These are phyloP conservation scores for Geotrichum macrosporum DNA, from an alignment of 1,139 yeast genomes.

Conservation along the genomic window DNA sequence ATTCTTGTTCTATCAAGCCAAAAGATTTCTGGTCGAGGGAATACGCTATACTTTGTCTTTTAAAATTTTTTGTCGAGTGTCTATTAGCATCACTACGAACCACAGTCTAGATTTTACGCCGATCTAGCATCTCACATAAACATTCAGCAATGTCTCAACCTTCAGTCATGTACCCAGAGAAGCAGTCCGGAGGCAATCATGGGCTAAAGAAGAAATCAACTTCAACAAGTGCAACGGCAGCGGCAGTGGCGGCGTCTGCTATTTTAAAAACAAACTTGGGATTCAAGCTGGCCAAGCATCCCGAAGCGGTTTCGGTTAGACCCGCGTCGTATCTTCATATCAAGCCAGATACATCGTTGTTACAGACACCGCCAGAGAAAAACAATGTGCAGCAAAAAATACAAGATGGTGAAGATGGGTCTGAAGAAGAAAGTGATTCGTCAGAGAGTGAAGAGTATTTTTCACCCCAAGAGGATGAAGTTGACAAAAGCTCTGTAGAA, in stretches of 20 bases:
- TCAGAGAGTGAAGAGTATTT: slow-evolving; percentile 3
- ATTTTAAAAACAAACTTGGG: slow-evolving; percentile 12
- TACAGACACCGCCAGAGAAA: slow-evolving; percentile 1
- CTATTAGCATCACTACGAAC: no score
- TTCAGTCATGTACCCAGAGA: slow-evolving; percentile 13
- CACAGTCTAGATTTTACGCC: no score
- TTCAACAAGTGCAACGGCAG: slow-evolving; percentile 11
- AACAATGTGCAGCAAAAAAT: background rate
- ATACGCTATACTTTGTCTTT: no score
- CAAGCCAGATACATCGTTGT: slow-evolving; percentile 24
- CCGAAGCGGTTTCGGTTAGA: slow-evolving; percentile 39
- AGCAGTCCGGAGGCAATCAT: slow-evolving; percentile 2
- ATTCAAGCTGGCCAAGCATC: slow-evolving; percentile 42
- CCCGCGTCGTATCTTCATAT: slow-evolving; percentile 24
- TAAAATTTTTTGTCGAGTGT: no score
- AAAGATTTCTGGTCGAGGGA: no score
- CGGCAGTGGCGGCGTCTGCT: slow-evolving; percentile 9
- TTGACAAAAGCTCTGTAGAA: background rate
- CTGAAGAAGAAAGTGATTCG: no score
- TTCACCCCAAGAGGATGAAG: slow-evolving; percentile 1
- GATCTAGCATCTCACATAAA: no score
- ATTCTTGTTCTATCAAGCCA: no score
- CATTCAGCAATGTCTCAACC: slow-evolving; percentile 21
- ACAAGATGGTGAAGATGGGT: background rate
- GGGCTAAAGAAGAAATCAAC: no score